These are phyloP conservation scores for Solanum chiquidenum DNA, from an alignment of 257 asterid genomes.

Conservation along the genomic window DNA sequence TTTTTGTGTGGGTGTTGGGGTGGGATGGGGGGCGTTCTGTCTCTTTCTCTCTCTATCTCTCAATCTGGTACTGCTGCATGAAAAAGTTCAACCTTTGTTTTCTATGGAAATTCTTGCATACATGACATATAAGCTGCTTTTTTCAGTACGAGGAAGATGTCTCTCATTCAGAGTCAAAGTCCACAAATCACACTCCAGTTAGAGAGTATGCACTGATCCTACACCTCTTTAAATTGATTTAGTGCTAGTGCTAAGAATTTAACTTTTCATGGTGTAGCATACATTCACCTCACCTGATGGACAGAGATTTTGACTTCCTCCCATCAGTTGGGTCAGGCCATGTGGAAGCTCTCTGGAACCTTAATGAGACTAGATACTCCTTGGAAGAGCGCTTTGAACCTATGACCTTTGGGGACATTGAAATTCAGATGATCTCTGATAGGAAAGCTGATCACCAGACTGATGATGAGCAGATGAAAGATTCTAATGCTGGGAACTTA, in stretches of 20 bases:
- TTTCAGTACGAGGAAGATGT: constrained; percentile 12
- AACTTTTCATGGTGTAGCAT: constrained; percentile 38
- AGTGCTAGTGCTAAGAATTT: neutral
- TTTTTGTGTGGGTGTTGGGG: neutral
- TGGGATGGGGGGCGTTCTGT: neutral
- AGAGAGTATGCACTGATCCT: constrained; percentile 45
- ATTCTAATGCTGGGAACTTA: neutral
- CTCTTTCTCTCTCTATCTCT: neutral
- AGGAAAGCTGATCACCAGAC: constrained; percentile 16
- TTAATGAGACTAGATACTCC: constrained; percentile 25
- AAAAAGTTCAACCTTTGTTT: neutral
- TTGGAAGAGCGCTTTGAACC: constrained; percentile 51
- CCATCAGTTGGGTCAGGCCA: constrained; percentile 11
- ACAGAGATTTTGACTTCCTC: constrained; percentile 10
- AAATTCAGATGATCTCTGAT: constrained; percentile 19
- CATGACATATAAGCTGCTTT: neutral
- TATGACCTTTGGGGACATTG: constrained; percentile 34
- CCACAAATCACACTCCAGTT: constrained; percentile 42
- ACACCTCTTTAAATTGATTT: neutral
- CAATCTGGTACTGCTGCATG: neutral
- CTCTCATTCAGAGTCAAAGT: constrained; percentile 18
- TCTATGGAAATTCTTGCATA: neutral
- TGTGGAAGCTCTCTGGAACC: constrained; percentile 24
- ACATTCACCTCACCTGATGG: constrained; percentile 24
- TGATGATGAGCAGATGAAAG: constrained; percentile 10